A percentile compares a stretch with the other conserved stretches of the same genome.
Evolutionary conservation across 306 rosid species (phyloP).

Genomic region (Rubus parviflorus): DNA sequence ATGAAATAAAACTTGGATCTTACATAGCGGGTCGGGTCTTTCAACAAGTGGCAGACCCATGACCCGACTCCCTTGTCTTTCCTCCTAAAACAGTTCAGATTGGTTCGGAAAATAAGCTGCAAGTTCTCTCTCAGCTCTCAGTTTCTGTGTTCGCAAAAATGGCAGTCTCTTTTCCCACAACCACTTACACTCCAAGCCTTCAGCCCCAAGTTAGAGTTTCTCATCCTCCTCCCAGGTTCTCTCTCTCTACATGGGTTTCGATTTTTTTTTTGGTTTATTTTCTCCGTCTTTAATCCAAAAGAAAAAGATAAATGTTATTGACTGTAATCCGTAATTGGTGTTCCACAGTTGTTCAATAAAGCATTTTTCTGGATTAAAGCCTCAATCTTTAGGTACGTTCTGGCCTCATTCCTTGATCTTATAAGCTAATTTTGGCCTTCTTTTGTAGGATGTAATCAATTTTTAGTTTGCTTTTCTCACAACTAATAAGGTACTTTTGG

Average conservation of each 20-base stretch:
- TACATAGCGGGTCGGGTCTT: neutral
- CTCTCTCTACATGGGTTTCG: constrained; percentile 21
- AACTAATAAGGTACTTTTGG: constrained; percentile 47
- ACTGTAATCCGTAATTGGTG: constrained; percentile 13
- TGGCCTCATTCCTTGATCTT: neutral
- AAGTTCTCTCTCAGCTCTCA: neutral
- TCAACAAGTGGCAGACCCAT: neutral
- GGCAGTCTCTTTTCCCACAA: constrained; percentile 60
- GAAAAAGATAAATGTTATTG: neutral
- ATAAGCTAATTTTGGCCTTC: neutral
- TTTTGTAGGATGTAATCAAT: neutral
- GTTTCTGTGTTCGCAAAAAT: constrained; percentile 26
- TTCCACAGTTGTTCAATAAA: constrained; percentile 53
- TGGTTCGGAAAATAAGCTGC: neutral
- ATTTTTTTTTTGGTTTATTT: neutral
- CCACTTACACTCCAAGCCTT: constrained; percentile 41
- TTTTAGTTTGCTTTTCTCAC: constrained; percentile 20
- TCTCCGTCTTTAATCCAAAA: neutral
- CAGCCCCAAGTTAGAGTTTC: constrained; percentile 39
- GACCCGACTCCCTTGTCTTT: neutral
- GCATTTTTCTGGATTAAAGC: constrained; percentile 75
- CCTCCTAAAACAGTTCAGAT: neutral
- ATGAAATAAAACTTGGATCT: neutral
- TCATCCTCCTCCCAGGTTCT: constrained; percentile 53
- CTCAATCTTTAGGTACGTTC: constrained; percentile 56